Evolutionary conservation across 2,329 filamentous ascomycete genomes (phyloP), one percentile per base, ranked within the genome.

Genomic region (Alternaria sp.): DNA sequence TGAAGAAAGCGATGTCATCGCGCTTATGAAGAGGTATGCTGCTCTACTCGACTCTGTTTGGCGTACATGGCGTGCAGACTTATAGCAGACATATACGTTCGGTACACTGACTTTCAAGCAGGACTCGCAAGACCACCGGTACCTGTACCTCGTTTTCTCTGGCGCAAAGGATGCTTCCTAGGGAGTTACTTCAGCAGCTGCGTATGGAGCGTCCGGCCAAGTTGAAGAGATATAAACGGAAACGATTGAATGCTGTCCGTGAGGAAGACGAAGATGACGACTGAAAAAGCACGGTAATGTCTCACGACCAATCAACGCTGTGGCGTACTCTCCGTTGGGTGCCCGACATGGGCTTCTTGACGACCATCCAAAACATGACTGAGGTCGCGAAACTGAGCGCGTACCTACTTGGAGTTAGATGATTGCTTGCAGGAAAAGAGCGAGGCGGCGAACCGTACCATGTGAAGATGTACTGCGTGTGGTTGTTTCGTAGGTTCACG

Each of bases 381-480:
- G 93, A 89, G 43, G 96, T 99, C 61, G 94, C 94, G 44, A 91
- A 80, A 61, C 89, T 91, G 67, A 97, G 86, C 66, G 91, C 92
- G 77, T 96, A 97, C 93, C 93, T 97, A 70, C 26, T 15, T n/a
- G 11, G 12, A 8, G 46, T 77, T 59, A 77, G 72, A 59, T 36
- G 25, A 6, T n/a, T 13, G n/a, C 21, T 51, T 17, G 21, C 8
- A 23, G 3, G 30, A 40, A 32, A 19, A 44, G 40, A 26, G 43
- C 36, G 59, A 32, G 40, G 43, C 15, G 28, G 17, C 40, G 32
- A 40, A 30, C 55, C 89, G 76, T 88, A 98, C 96, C 96, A 99
- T 70, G 96, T 99, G 80, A 97, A 96, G 71, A 99, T 99, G 81
- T 99, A 99, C 84, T 98, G 96, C 68, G 93, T 90, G 81, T 99